Conservation (phyloP, 768 basidiomycete species). For the Ramaria sp. region DNA sequence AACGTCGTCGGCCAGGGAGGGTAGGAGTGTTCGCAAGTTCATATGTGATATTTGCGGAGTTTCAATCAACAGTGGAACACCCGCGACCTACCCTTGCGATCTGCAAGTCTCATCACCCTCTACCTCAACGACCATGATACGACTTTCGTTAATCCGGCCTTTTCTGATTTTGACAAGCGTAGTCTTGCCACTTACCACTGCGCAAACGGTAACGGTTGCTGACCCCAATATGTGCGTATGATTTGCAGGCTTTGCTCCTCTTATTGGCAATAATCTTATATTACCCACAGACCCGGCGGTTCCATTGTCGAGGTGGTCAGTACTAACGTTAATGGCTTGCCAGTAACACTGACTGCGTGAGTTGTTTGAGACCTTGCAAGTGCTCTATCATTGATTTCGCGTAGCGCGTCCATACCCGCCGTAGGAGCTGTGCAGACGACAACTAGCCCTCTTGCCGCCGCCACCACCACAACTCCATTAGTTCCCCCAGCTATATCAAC, state of each 20-base stretch:
- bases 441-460: constrained; percentile 11
- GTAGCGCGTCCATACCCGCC: constrained; percentile 12
- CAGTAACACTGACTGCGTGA: constrained; percentile 35
- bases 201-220: constrained; percentile 48
- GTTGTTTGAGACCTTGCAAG: constrained; percentile 10
- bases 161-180: constrained; percentile 48
- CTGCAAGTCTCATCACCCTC: constrained; percentile 53
- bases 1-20: constrained; percentile 30
- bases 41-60: not conserved
- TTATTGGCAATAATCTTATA: not conserved
- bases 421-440: constrained; percentile 6
- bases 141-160: constrained; percentile 38
- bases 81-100: constrained; percentile 22
- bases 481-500: not conserved
- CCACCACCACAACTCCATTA: constrained; percentile 13
- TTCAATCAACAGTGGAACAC: not conserved
- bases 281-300: constrained; percentile 29
- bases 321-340: constrained; percentile 27
- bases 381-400: not conserved
- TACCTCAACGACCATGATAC: constrained; percentile 32
- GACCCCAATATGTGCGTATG: constrained; percentile 34
- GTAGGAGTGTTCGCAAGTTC: not conserved
- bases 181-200: constrained; percentile 15
- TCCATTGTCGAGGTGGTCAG: constrained; percentile 42
- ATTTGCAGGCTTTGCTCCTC: not conserved